Evolutionary conservation across 169 alveolate species (phyloP), one percentile per base, ranked within the genome.

Genomic region (Plasmodium inui): DNA sequence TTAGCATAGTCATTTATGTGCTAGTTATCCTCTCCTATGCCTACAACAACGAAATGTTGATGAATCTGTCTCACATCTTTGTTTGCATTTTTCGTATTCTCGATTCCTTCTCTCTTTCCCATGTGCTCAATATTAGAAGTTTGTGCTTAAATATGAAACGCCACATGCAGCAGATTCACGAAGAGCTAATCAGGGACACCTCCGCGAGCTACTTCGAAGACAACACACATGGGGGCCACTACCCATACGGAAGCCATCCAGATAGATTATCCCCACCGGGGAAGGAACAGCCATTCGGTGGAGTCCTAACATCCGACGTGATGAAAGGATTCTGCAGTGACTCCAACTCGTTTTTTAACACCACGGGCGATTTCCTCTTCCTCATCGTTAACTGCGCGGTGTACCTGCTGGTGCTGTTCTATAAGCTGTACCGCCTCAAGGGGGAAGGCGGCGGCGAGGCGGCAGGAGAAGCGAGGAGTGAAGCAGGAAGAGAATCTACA

Each of bases 21-120:
- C 70, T 90, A 37, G 80, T 76, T 14, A 81, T 90, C 53, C 82
- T 90, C 10, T 79, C 92, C 1, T 90, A 90, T 90, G 90, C 92
- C 30, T 90, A 90, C 83, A 80, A 71, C 73, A 90, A 82, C 73
- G 70, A 44, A 26, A 12, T 81, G 34, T 81, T 90, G 37, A 32
- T 90, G 26, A 61, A 71, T 6, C 32, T 90, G 1, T 90, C 95
- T 19, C 84, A 90, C 73, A 9, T 90, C 3, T 37, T 90, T 37
- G 92, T 90, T 10, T 90, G 95, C 39, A 81, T 90, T 67, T 90
- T 90, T 9, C 32, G 95, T 19, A 81, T 90, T 46, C 41, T 90
- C 12, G 95, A 90, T 80, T 90, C 95, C 1, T 90, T 90, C 34
- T 67, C 72, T 12, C 55, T 90, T n/a, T 81, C 95, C 34, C 95